phyloP scores from a whole-genome alignment of 176 grass and related monocot genomes.

The Bothriochloa decipiens region DNA sequence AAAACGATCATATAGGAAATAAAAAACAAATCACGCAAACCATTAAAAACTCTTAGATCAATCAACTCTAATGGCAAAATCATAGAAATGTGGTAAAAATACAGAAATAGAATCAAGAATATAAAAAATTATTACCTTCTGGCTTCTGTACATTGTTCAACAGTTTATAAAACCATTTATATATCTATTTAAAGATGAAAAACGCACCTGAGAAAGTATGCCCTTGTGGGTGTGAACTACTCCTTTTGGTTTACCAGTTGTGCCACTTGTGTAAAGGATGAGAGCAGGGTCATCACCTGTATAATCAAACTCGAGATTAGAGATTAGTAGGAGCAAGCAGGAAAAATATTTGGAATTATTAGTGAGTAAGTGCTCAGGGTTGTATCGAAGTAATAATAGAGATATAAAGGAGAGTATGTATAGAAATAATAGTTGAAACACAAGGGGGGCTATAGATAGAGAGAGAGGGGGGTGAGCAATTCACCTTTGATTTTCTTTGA shows the following conservation, averaged over 20 bases:
- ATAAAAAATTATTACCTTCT: slow-evolving; percentile 25
- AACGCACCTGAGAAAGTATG: slow-evolving; percentile 79
- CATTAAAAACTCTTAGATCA: neutral
- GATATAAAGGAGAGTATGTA: neutral
- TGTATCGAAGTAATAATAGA: neutral
- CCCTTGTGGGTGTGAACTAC: slow-evolving; percentile 86
- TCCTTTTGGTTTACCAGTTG: slow-evolving; percentile 97
- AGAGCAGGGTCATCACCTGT: slow-evolving; percentile 89
- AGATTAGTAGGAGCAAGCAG: slow-evolving; percentile 10
- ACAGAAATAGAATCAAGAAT: slow-evolving; percentile 23
- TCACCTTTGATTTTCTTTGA: slow-evolving; percentile 56
- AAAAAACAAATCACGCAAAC: slow-evolving; percentile 8
- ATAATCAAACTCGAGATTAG: slow-evolving; percentile 32
- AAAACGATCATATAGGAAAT: slow-evolving; percentile 30
- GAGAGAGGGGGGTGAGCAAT: neutral
- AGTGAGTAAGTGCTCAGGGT: neutral
- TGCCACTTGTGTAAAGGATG: slow-evolving; percentile 98
- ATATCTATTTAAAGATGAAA: slow-evolving; percentile 26
- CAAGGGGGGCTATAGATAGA: too few species aligned
- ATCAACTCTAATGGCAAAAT: slow-evolving; percentile 20
- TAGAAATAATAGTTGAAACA: neutral
- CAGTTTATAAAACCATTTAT: neutral
- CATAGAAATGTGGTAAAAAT: slow-evolving; percentile 8
- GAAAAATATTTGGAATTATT: slow-evolving; percentile 21
- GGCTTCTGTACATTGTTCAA: neutral